Base-by-base conservation (phyloP, 2,329 filamentous ascomycete genomes). In the Neocucurbitaria cava region DNA sequence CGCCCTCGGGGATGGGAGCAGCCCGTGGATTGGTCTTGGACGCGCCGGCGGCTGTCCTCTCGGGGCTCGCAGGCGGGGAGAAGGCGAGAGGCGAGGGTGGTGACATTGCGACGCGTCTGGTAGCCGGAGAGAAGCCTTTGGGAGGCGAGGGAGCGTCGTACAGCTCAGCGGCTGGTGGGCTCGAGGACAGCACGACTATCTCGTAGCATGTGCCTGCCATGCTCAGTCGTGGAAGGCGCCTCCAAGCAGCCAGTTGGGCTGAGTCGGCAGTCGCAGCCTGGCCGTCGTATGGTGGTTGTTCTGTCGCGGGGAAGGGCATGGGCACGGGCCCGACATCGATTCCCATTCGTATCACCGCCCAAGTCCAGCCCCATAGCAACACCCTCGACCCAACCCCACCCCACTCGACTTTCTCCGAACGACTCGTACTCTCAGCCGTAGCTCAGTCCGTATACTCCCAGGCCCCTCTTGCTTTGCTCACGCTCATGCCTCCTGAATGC, bases 141-240 rank as follows among this genome's bases (percentile, higher is more conserved):
- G 50, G 59, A 45, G 65, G 64, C 35, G 68, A 64, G 36, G 59
- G 40, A 9, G 53, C 40, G 23, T 44, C 33, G 38, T 28, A 49
- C 24, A 41, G 49, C 26, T 57, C 57, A 57, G 57, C 54, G 38
- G 55, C 55, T 33, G 71, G 69, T 18, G 73, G 73, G n/a, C 71
- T 71, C 13, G 72, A 74, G 20, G 67, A 71, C 7, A 77, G 54
- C 3, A 70, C 56, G 11, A 70, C 65, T 13, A 70, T 61, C 21
- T 69, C 58, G 52, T 62, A 68, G 41, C 60, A 35, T 6, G 13
- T 17, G 31, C 31, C 31, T 6, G 31, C 31, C 31, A 35, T 35
- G 13, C 60, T 61, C 55, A 58, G 47, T 46, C 51, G 40, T n/a
- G 45, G 54, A 35, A 52, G 28, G 43, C 54, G 49, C 49, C 56